A percentile compares a stretch with the other conserved stretches of the same genome.
Evolutionary conservation across 164 flowering plant species (phyloP).

Genomic region (Santalum album): DNA sequence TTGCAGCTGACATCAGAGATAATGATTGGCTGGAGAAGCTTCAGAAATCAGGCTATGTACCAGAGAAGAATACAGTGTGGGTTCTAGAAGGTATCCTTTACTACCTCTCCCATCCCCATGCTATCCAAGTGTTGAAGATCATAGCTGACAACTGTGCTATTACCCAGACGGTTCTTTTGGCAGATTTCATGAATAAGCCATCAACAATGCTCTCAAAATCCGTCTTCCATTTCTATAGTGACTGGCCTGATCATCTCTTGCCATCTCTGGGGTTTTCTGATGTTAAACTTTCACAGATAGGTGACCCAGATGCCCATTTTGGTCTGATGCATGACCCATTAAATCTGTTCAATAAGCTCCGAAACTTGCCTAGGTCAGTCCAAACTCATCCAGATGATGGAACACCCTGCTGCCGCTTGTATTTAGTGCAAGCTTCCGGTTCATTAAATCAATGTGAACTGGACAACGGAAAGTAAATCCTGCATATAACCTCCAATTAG

Average conservation of each 20-base stretch:
- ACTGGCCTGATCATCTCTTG: slow-evolving; percentile 85
- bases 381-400: slow-evolving; percentile 80
- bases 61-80: slow-evolving; percentile 73
- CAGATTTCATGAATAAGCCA: slow-evolving; percentile 86
- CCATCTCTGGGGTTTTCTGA: slow-evolving; percentile 79
- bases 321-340: slow-evolving; percentile 70
- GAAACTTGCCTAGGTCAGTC: slow-evolving; percentile 62
- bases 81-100: slow-evolving; percentile 79
- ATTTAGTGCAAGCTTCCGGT: slow-evolving; percentile 75
- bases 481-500: not conserved
- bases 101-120: slow-evolving; percentile 56
- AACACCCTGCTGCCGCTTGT: slow-evolving; percentile 73
- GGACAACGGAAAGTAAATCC: slow-evolving; percentile 12
- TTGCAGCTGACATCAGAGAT: slow-evolving; percentile 66
- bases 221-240: slow-evolving; percentile 69
- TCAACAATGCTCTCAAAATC: slow-evolving; percentile 55
- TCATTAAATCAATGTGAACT: slow-evolving; percentile 33
- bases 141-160: slow-evolving; percentile 52
- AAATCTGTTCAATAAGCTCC: slow-evolving; percentile 78
- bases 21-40: slow-evolving; percentile 74
- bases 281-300: slow-evolving; percentile 75
- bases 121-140: slow-evolving; percentile 59
- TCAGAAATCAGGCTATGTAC: slow-evolving; percentile 54
- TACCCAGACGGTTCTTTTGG: slow-evolving; percentile 62
- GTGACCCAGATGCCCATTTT: slow-evolving; percentile 88